Evolutionary conservation across 352 stramenopile species (phyloP).

Genomic region (Blastocystis sp.): DNA sequence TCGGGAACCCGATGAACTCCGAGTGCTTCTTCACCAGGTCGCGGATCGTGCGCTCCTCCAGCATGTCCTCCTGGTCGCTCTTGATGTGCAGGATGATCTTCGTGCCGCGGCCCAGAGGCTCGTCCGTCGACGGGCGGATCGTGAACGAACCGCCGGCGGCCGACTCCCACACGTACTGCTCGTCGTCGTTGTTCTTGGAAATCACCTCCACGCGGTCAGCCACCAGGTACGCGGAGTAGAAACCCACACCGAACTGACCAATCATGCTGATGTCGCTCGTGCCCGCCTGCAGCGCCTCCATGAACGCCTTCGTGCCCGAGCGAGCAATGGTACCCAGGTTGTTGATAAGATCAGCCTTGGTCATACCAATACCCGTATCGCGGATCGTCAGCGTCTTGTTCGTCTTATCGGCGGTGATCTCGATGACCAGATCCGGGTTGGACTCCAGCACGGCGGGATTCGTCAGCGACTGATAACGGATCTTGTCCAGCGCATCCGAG

Average conservation of each 20-base stretch:
- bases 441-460: slow-evolving; percentile 89
- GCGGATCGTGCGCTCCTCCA: slow-evolving; percentile 95
- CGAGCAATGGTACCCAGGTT: slow-evolving; percentile 99
- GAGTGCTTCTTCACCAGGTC: slow-evolving; percentile 99
- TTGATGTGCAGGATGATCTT: slow-evolving; percentile 86
- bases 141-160: slow-evolving; percentile 94
- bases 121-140: slow-evolving; percentile 77
- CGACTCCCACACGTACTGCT: slow-evolving; percentile 94
- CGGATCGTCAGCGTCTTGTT: slow-evolving; percentile 96
- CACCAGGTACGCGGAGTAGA: slow-evolving; percentile 94
- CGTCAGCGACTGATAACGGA: slow-evolving; percentile 91
- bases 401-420: slow-evolving; percentile 96
- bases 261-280: slow-evolving; percentile 97
- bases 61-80: slow-evolving; percentile 97
- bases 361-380: too few relatives aligned
- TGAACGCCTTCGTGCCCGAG: slow-evolving; percentile 98
- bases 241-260: slow-evolving; percentile 78
- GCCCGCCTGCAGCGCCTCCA: slow-evolving; percentile 74
- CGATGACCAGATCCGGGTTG: slow-evolving; percentile 96
- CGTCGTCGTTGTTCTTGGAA: slow-evolving; percentile 97
- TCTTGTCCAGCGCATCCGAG: slow-evolving; percentile 93
- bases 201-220: slow-evolving; percentile 95
- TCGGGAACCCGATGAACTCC: slow-evolving; percentile 99
- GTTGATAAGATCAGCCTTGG: slow-evolving; percentile 83
- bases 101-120: slow-evolving; percentile 73